Base-by-base conservation (phyloP, 352 stramenopile genomes). In the Globisporangium takayamanum region DNA sequence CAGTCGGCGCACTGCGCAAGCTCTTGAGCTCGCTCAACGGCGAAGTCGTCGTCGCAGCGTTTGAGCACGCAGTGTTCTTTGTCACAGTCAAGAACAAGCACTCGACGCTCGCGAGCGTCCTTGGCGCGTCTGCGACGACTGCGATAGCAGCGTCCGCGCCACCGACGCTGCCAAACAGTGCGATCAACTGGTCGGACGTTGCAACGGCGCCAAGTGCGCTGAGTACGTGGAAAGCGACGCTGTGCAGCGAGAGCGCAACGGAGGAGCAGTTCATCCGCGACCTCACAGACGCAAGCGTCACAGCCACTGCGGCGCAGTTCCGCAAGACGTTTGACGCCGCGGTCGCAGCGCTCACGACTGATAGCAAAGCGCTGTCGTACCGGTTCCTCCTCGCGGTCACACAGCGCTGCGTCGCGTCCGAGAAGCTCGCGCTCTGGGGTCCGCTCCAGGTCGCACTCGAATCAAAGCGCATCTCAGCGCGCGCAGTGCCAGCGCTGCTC, bases 41-140 rank as follows among this genome's bases (percentile, higher is more conserved):
- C 22, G 82, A 89, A 44, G 72, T 73, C 8, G 59, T 92, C 22
- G 62, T 89, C n/a, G 82, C 69, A 5, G 68, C 66, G 0, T 92
- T 78, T 63, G 82, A 89, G 58, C 74, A 79, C 22, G 70, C 66
- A 16, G 71, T 82, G n/a, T 84, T 88, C 48, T 44, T 92, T 20
- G 60, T 89, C 26, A 69, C 77, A n/a, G 77, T 89, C 44, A 76
- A 71, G 58, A 85, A 87, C 68, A 89, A 82, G 63, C 70, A 78
- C 62, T 88, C 82, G 42, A 87, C 82, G 6, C 67, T 92, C 5
- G 76, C 80, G 0, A 89, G 78, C 57, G 82, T 92, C 26, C 53
- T 92, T 0, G 82, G 82, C 51, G 74, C 75, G 4, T 75, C 70
- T 61, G 25, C 37, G 30, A 1, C 45, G 14, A 22, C 46, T 12